A percentile compares a stretch with the other conserved stretches of the same genome.
phyloP scores from a whole-genome alignment of 176 grass and related monocot genomes.

The Aegilops tauschii region DNA sequence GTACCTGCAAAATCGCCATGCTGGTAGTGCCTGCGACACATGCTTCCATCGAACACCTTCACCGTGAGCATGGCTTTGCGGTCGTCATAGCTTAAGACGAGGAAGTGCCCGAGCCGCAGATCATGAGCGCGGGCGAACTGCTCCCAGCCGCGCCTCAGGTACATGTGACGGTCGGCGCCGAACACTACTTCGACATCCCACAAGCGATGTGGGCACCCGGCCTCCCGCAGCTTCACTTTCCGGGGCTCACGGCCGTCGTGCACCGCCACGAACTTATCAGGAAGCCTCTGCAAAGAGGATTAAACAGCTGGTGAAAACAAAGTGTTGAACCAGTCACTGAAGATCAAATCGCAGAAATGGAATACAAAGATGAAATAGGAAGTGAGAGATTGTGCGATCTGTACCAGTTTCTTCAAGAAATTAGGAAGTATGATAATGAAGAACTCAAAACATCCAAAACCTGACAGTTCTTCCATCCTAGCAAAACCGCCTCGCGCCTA shows the following conservation, averaged over 20 bases:
- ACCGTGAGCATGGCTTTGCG: neutral
- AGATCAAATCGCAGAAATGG: neutral
- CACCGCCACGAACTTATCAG: neutral
- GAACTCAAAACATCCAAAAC: neutral
- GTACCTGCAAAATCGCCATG: neutral
- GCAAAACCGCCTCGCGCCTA: too few relatives aligned
- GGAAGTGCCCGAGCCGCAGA: conserved; percentile 3
- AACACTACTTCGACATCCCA: conserved; percentile 26
- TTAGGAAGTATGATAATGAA: conserved; percentile 34
- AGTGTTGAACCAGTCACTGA: neutral
- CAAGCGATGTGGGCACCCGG: neutral
- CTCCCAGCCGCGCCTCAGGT: conserved; percentile 20
- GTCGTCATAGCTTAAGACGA: conserved; percentile 32
- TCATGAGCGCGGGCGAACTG: conserved; percentile 22
- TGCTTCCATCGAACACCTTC: conserved; percentile 28
- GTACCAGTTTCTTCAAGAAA: conserved; percentile 22
- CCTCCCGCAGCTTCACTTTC: conserved; percentile 19
- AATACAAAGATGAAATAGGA: neutral
- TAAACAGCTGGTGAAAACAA: neutral
- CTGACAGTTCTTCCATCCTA: too few relatives aligned
- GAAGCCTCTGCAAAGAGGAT: conserved; percentile 23
- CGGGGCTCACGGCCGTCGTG: neutral
- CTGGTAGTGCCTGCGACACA: conserved; percentile 17
- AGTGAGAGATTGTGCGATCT: neutral
- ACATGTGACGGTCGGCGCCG: neutral